Evolutionary conservation across 2,329 filamentous ascomycete species (phyloP), one percentile per base, ranked within the genome.

Genomic region (Mycogone perniciosa): DNA sequence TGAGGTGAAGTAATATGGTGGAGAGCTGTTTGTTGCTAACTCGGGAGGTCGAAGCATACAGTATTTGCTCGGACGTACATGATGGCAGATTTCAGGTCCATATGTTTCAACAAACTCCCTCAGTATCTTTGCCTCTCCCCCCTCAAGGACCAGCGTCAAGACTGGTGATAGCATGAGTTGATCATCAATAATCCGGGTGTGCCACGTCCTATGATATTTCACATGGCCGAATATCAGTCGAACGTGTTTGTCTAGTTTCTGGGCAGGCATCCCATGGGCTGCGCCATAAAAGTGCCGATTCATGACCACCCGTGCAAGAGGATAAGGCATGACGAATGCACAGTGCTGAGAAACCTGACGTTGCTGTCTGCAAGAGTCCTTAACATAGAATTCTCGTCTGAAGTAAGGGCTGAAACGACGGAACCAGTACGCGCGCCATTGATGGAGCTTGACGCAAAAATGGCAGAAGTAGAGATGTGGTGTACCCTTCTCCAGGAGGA

Each of bases 241-340:
- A 6, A 7, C 9, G 27, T 39, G 20, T 11, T 8, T 31, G 9
- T 48, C 7, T 9, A 57, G 31, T 26, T 40, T 41, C 11, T 44
- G 5, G 4, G 50, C 30, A 4, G 40, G 40, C 7, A 51, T 20
- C 2, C 56, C 50, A 27, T 56, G 48, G n/a, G 44, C 20, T 9
- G 39, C n/a, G 10, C 56, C 56, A 39, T 54, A 53, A 5, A 56
- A 48, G 35, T 55, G 47, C 13, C 46, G 40, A 48, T 57, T 55
- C 52, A 57, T 56, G 3, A 50, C 29, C 9, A 56, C 43, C 37
- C 54, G 31, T 8, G 51, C 51, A 11, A 44, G 20, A 27, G 38
- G 50, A 35, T 57, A 56, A 3, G 31, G 11, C n/a, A 56, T 29
- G n/a, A 26, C 34, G 13, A 39, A 30, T 37, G 31, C 31, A 29